Conservation (phyloP, 805 yeast species). For the Nakazawaea wyomingensis region DNA sequence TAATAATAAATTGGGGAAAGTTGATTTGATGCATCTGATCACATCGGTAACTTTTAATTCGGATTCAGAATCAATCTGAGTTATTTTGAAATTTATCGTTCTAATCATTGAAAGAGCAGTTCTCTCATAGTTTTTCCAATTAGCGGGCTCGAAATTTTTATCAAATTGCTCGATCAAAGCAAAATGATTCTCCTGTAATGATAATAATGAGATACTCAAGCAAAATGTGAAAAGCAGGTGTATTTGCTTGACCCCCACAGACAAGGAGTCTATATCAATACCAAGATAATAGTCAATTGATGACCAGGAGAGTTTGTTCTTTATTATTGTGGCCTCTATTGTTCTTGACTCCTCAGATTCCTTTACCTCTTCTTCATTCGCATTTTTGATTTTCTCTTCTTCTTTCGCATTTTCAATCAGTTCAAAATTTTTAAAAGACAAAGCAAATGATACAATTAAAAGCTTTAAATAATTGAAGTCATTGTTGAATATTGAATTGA, state of each 20-base stretch:
- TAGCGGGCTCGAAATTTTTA: conserved; percentile 18
- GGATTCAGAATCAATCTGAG: conserved; percentile 17
- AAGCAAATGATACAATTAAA: conserved; percentile 42
- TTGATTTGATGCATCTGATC: conserved; percentile 11
- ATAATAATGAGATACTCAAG: conserved; percentile 36
- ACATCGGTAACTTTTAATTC: conserved; percentile 1
- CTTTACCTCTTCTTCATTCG: not conserved
- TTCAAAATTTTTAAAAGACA: not conserved
- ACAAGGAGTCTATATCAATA: conserved; percentile 31
- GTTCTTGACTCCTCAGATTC: conserved; percentile 3
- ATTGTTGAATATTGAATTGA: conserved; percentile 27
- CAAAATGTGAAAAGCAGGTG: conserved; percentile 43
- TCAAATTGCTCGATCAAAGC: conserved; percentile 17
- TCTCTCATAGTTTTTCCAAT: conserved; percentile 39
- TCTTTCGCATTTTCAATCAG: conserved; percentile 10
- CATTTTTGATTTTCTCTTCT: conserved; percentile 9
- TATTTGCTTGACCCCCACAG: conserved; percentile 36
- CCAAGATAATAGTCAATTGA: conserved; percentile 35
- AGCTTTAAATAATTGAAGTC: conserved; percentile 38
- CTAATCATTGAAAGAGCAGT: conserved; percentile 42
- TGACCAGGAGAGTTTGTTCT: conserved; percentile 24
- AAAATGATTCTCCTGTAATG: conserved; percentile 15
- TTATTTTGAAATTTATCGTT: conserved; percentile 40
- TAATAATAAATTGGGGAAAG: conserved; percentile 38
- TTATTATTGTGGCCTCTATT: conserved; percentile 19